These are phyloP conservation scores for Globisporangium solare DNA, from an alignment of 352 stramenopile genomes.

Conservation along the genomic window DNA sequence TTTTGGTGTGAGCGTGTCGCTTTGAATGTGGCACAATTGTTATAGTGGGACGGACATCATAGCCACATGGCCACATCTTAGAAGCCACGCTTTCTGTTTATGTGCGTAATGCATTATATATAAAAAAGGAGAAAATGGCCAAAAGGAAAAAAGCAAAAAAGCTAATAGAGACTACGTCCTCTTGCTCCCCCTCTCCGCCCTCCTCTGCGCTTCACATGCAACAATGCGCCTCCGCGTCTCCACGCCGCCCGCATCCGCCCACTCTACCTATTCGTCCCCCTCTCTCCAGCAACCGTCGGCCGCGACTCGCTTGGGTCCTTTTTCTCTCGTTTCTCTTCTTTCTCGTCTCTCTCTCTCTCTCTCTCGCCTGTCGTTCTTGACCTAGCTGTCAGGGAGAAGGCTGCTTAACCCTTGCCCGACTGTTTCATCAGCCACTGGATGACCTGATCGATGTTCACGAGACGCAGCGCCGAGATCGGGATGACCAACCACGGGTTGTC, in stretches of 20 bases:
- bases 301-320: constrained; percentile 1
- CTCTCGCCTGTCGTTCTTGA: neutral
- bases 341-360: neutral
- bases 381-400: neutral
- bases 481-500: constrained; percentile 99
- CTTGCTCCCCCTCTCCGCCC: neutral
- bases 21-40: too few species aligned
- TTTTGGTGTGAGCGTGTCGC: too few species aligned
- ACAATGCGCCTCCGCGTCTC: neutral
- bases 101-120: too few species aligned
- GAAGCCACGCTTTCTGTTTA: too few species aligned
- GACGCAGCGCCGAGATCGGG: constrained; percentile 94
- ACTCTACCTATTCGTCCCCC: constrained; percentile 1
- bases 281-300: neutral
- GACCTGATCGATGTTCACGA: constrained; percentile 97
- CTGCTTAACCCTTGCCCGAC: constrained; percentile 84
- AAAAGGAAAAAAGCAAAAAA: neutral
- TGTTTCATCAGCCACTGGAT: constrained; percentile 97
- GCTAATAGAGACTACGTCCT: neutral
- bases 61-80: too few species aligned
- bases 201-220: constrained; percentile 3
- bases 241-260: neutral
- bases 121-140: too few species aligned
- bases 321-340: constrained; percentile 8
- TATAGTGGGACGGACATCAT: too few species aligned